Evolutionary conservation across 371 early-diverging fungal genomes (phyloP), one percentile per base, ranked within the genome.

Genomic region (Syncephalastrum contaminatum): DNA sequence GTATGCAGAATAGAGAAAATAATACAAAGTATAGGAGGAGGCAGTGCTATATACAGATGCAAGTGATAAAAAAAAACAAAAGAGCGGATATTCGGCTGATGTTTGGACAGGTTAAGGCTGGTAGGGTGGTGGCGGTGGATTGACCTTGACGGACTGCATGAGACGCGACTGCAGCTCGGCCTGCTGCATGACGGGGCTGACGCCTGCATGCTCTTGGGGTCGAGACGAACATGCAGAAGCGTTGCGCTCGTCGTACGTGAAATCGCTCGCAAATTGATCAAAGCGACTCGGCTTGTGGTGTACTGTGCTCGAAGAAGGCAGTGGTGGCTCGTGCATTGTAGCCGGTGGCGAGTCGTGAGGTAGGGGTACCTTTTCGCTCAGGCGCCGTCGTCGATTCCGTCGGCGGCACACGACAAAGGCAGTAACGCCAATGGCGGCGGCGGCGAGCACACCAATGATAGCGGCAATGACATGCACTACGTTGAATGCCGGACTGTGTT

Each of bases 401-500:
- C 59, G 54, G 13, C 64, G 54, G 43, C 53, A 54, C 56, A 63
- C 45, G 27, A 63, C 41, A 43, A 63, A 63, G 3, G 55, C 53
- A 13, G 44, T 51, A 14, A 63, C 27, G 4, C 42, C 54, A 21
- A 63, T 47, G 4, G 48, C 43, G 10, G 58, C 40, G 15, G 53
- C 57, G 10, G 52, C 58, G 6, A 63, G 27, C 4, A 58, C 51
- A 20, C 64, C 64, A 18, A 56, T 51, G 3, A 59, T 53, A 20
- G 59, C 64, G n/a, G 64, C 64, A 50, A 59, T 63, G 20, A 63
- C 59, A 48, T 63, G 64, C 14, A 59, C 56, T 1, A 59, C 53
- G 24, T 58, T 63, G 42, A 54, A 58, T 0, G 64, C 64, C 7
- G 47, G 39, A 15, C 56, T 56, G 30, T 56, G 48, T 19, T 45